Evolutionary conservation across 305 asterid species (phyloP).

Genomic region (Fraxinus baroniana): DNA sequence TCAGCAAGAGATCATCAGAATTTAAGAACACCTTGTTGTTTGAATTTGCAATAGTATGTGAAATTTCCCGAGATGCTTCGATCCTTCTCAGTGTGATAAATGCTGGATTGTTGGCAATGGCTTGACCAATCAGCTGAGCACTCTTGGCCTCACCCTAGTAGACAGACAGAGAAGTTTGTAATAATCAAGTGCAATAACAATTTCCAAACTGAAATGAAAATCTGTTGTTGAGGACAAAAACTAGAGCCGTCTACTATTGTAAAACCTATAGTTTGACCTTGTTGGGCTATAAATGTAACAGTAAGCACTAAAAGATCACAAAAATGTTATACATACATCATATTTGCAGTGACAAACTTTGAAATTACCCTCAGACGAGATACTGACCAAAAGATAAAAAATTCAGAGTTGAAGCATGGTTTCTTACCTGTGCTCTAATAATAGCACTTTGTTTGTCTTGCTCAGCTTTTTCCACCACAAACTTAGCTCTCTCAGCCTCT

Average conservation of each 20-base stretch:
- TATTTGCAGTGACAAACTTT: neutral
- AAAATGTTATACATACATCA: neutral
- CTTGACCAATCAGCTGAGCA: constrained; percentile 88
- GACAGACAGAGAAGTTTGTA: neutral
- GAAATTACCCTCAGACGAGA: neutral
- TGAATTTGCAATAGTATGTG: constrained; percentile 55
- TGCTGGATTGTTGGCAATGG: constrained; percentile 80
- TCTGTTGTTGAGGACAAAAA: neutral
- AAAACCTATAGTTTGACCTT: neutral
- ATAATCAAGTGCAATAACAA: neutral
- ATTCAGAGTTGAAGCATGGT: neutral
- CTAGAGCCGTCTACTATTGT: neutral
- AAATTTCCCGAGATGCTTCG: constrained; percentile 83
- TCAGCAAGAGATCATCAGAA: constrained; percentile 75
- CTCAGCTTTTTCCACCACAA: constrained; percentile 92
- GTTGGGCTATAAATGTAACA: neutral
- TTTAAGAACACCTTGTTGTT: constrained; percentile 73
- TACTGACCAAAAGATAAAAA: neutral
- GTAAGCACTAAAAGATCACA: neutral
- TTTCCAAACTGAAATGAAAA: neutral
- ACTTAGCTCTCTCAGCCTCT: constrained; percentile 97
- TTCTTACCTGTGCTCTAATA: constrained; percentile 84
- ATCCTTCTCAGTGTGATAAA: constrained; percentile 81
- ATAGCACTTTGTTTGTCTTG: constrained; percentile 94
- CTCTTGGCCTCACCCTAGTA: constrained; percentile 88